Base-by-base conservation (phyloP, 345 rosid genomes). In the Hypericum androsaemum region DNA sequence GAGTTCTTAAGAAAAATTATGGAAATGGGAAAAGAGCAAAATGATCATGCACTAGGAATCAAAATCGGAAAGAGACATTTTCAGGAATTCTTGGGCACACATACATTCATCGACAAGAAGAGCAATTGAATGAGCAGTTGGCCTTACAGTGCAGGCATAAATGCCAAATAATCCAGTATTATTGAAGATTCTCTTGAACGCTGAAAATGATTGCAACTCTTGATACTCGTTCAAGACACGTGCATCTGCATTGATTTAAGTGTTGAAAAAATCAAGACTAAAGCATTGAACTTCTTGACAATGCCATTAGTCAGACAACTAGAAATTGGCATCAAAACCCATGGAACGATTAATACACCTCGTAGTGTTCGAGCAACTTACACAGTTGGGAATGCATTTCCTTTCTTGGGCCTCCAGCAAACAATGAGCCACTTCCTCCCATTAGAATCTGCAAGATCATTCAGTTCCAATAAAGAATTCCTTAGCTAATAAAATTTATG, bases 341-440 rank as follows among this genome's bases (percentile, higher is more conserved):
- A 22, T 22, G 32, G n/a, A n/a, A n/a, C n/a, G n/a, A n/a, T n/a
- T n/a, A n/a, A n/a, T n/a, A n/a, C n/a, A n/a, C n/a, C n/a, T n/a
- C n/a, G n/a, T n/a, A n/a, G 14, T 22, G 1, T 22, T 22, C 32
- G 4, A 22, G 38, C 7, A 55, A 72, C 96, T 77, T 81, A 92
- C 98, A 85, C 37, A 92, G 74, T 68, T 94, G 69, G 17, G 98
- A 85, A 62, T 88, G 77, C 98, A 92, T 92, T 65, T 94, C 98
- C 53, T 92, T 92, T 12, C 98, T 95, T 17, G 98, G 98, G 43
- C 98, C 98, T 11, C 97, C 98, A 0, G 90, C 90, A 15, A 97
- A 92, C 68, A 88, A 92, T 17, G 97, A 85, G 65, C 97, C 97
- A 63, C 97, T 94, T 56, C 98, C 98, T 61, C 98, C 95, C 89